Base-by-base conservation (phyloP, 2,329 filamentous ascomycete genomes). In the Exserohilum rostratum region DNA sequence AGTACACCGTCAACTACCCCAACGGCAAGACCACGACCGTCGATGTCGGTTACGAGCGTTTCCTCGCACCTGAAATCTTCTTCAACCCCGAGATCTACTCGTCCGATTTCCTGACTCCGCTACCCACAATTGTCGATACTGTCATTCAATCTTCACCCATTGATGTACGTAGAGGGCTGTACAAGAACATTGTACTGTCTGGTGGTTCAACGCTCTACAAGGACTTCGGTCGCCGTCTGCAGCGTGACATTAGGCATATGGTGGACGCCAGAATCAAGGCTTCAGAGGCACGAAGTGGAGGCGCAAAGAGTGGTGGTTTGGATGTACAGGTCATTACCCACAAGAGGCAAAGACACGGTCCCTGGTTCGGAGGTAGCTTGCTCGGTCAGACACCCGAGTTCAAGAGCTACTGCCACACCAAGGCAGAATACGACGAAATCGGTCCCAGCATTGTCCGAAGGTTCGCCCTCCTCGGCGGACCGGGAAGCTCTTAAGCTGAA, bases 41-140 rank as follows among this genome's bases (percentile, higher is more conserved):
- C 42, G 96, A 99, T 69, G 90, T 99, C 48, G 95, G 95, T 48
- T 99, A 98, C 79, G 95, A 99, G 78, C 90, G 95, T 30, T 99
- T 99, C 84, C 83, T 99, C 56, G 95, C 95, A 2, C 96, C 96
- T 20, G 95, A 99, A 77, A 99, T 99, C 73, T 99, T 99, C 80
- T 99, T 99, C 86, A 99, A 99, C 79, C 95, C 95, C 27, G 95
- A 99, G 80, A 99, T 99, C 71, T 98, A 98, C 84, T 96, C 91
- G 58, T 98, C 93, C 64, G 95, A 99, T 75, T 99, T 99, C 82
- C 81, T 99, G 63, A 99, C 95, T 11, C 95, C 95, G 12, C 85
- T 99, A 7, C 95, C 95, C 20, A 90, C 86, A 46, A 95, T 99
- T 46, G 96, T 99, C 58, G 95, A 99, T 73, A 90, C 89, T 52